A percentile compares a stretch with the other conserved stretches of the same genome.
Evolutionary conservation across 306 rosid species (phyloP).

Genomic region (Medicago lupulina): DNA sequence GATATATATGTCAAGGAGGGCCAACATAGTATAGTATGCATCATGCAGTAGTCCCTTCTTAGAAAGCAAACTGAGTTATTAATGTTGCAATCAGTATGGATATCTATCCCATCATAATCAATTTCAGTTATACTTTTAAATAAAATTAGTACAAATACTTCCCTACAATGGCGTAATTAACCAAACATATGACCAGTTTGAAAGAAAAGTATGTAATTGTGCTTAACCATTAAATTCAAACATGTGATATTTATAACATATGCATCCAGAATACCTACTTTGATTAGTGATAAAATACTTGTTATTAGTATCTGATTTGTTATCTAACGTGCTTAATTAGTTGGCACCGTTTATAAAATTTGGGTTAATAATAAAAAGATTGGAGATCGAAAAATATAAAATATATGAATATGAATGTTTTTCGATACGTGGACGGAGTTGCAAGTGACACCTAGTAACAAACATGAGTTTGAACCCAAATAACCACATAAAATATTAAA

Average conservation of each 20-base stretch:
- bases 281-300: too few species aligned
- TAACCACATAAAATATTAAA: too few species aligned
- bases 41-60: constrained; percentile 11
- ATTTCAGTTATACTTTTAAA: background rate
- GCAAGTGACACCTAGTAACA: too few species aligned
- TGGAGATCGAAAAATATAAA: too few species aligned
- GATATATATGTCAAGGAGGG: constrained; percentile 5
- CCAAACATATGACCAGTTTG: background rate
- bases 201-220: constrained; percentile 32
- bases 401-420: too few species aligned
- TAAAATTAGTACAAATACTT: background rate
- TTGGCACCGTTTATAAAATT: too few species aligned
- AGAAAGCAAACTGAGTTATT: constrained; percentile 32
- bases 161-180: constrained; percentile 2
- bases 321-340: too few species aligned
- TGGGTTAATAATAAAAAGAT: too few species aligned
- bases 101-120: constrained; percentile 36
- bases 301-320: too few species aligned
- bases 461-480: too few species aligned
- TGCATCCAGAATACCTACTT: background rate
- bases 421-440: too few species aligned
- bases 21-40: constrained; percentile 1
- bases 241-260: constrained; percentile 42
- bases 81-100: constrained; percentile 21
- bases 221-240: constrained; percentile 43